Conservation (phyloP, 768 basidiomycete genomes). For the Filobasidium floriforme region DNA sequence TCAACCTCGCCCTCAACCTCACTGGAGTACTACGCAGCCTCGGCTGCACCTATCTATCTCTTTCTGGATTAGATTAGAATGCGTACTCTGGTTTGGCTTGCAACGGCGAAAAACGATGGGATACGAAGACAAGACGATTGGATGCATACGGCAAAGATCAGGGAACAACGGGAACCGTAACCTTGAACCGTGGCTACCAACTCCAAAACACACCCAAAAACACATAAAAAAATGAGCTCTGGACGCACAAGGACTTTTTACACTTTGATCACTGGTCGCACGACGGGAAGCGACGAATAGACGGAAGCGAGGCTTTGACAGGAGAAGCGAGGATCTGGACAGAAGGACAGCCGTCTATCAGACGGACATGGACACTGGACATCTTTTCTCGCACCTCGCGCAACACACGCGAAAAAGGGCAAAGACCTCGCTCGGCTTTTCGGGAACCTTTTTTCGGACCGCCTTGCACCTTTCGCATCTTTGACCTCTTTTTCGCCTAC, state of each 20-base stretch:
- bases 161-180: too few species aligned
- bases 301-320: not conserved
- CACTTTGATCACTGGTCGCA: too few species aligned
- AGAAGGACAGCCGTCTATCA: slow-evolving; percentile 33
- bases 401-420: not conserved
- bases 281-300: too few species aligned
- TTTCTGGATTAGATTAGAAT: not conserved
- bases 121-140: too few species aligned
- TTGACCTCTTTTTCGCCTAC: not conserved
- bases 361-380: slow-evolving; percentile 39
- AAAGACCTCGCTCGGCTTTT: not conserved
- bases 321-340: not conserved
- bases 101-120: not conserved
- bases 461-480: too few species aligned
- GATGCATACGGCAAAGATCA: too few species aligned
- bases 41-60: slow-evolving; percentile 25
- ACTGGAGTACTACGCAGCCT: slow-evolving; percentile 39
- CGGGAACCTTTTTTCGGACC: not conserved
- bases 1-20: slow-evolving; percentile 26
- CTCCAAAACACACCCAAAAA: too few species aligned
- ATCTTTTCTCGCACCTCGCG: slow-evolving; percentile 2
- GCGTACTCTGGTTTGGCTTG: slow-evolving; percentile 2
- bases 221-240: too few species aligned
- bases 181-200: too few species aligned
- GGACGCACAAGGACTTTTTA: too few species aligned